Evolutionary conservation across 495 filamentous ascomycete species (phyloP), one percentile per base, ranked within the genome.

Genomic region (Melanomma pulvis-pyrius): DNA sequence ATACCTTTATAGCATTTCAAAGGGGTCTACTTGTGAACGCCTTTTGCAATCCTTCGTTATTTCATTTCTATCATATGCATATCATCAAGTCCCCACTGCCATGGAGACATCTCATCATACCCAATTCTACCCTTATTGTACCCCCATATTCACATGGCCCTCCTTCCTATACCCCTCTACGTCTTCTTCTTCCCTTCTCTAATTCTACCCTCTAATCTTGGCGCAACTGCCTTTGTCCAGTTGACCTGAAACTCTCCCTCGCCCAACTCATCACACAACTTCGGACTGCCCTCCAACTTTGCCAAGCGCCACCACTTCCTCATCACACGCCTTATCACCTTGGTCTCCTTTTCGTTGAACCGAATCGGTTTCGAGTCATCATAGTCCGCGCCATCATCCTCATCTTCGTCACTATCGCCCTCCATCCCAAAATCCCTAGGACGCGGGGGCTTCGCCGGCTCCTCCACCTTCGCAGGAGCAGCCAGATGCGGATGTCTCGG

Each of bases 151-250:
- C 39, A 17, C 8, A 44, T 12, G 3, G 3, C 39, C n/a, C n/a
- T 83, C 11, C 7, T 15, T 1, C 32, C 54, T 32, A 21, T 21
- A 58, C 30, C n/a, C n/a, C n/a, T 34, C 32, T 32, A 59, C 56
- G 12, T 41, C 53, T 59, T 67, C 56, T 58, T 67, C 56, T 58
- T 61, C 13, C 54, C 54, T 46, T 67, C 69, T 66, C 52, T 72
- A 47, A 96, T 93, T 19, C 92, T 83, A 26, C 90, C 92, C 76
- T 96, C 92, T 0, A 94, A 60, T 55, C 79, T 83, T 22, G 92
- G 92, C 24, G 86, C 83, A 65, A 96, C 90, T 0, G 88, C 87
- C 56, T 80, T 86, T 2, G 92, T 93, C 92, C 92, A 96, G 49
- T 86, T 78, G 11, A 88, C 88, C 26, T 83, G 81, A 63, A 87